Base-by-base conservation (phyloP, 305 asterid genomes). In the Fraxinus angustifolia region DNA sequence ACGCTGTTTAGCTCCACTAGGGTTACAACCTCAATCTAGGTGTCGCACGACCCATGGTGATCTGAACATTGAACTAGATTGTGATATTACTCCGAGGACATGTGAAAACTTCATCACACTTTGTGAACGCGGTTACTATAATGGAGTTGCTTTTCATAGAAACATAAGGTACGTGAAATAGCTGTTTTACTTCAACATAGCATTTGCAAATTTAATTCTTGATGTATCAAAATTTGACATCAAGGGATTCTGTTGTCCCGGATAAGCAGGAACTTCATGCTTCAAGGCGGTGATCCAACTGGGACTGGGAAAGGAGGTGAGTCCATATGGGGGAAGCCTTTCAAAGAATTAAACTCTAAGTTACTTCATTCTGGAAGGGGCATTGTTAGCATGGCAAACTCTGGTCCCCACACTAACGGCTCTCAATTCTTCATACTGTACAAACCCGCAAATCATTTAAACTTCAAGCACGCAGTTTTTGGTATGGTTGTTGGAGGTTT, bases 41-140 rank as follows among this genome's bases (percentile, higher is more conserved):
- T n/a, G n/a, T n/a, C n/a, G n/a, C n/a, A 96, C 98, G 35, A 93
- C 98, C 67, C 99, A 93, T 80, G 98, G 99, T 75, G 99, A 94
- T 88, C 87, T 96, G 85, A 94, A 94, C 86, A 93, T 96, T 86
- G 98, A 96, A 90, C 92, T 96, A 89, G 98, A 94, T 85, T 94
- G 98, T 86, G 99, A 96, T 87, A 85, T 96, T 73, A 76, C 98
- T 80, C 98, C 98, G 7, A 90, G 98, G 88, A 85, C 98, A 56
- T 96, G 99, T 80, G 98, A 94, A 83, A 96, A 94, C 91, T 96
- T 96, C 84, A 82, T 93, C 85, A 90, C 97, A 82, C 91, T 94
- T 6, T 92, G 96, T 75, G 92, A 96, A 82, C 95, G 92, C 78
- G 99, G 98, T 38, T 96, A 94, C 85, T 96, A 96, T 81, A 91